Conservation (phyloP, 2,329 filamentous ascomycete genomes). For the Stemphylium vesicarium region DNA sequence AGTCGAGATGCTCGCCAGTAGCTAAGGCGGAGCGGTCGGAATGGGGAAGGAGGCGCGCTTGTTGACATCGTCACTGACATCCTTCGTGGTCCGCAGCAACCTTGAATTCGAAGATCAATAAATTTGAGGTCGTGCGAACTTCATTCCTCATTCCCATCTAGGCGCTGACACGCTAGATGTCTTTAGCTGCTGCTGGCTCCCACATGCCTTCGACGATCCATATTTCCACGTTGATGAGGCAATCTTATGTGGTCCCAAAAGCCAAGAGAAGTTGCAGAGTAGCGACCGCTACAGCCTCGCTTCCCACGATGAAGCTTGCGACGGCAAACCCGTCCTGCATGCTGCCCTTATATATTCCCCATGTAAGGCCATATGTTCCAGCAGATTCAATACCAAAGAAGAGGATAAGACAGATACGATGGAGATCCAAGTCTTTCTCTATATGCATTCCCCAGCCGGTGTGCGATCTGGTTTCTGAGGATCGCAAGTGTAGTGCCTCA, state of each 20-base stretch:
- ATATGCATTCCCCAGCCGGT: slow-evolving; percentile 3
- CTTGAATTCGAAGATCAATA: too few species aligned
- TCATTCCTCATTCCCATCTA: too few species aligned
- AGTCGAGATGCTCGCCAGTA: slow-evolving; percentile 1
- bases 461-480: background rate
- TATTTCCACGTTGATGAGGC: too few species aligned
- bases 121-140: too few species aligned
- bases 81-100: too few species aligned
- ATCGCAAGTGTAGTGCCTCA: background rate
- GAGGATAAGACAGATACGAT: background rate
- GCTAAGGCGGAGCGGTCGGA: background rate
- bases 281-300: background rate
- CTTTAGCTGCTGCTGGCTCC: too few species aligned
- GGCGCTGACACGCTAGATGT: too few species aligned
- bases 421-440: background rate
- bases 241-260: background rate
- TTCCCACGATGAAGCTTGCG: background rate
- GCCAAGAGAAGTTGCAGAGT: background rate
- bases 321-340: slow-evolving; percentile 2
- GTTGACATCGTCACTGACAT: background rate
- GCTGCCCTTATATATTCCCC: background rate
- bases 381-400: background rate
- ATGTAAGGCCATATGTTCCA: background rate
- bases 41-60: slow-evolving; percentile 9
- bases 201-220: too few species aligned